Conservation (phyloP, 306 rosid genomes). For the Aeschynomene evenia region DNA sequence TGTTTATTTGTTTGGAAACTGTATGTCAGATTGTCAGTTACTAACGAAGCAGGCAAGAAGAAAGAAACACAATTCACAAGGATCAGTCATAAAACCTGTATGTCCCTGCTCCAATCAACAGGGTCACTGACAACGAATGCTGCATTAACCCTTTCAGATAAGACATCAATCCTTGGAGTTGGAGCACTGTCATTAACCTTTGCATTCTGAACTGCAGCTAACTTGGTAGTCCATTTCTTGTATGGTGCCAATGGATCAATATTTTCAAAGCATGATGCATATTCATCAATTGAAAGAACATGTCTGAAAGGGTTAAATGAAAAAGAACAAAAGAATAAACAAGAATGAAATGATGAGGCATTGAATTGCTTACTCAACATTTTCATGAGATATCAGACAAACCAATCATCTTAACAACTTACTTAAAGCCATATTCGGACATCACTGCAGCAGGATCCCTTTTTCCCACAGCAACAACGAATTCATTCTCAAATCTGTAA, state of each 20-base stretch:
- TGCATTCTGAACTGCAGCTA: slow-evolving; percentile 32
- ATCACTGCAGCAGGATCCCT: slow-evolving; percentile 92
- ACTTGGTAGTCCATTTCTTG: slow-evolving; percentile 70
- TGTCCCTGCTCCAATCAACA: slow-evolving; percentile 96
- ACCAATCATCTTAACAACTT: slow-evolving; percentile 34
- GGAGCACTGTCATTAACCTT: slow-evolving; percentile 28
- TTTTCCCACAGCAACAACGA: slow-evolving; percentile 85
- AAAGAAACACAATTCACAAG: neutral
- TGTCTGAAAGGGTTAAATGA: slow-evolving; percentile 71
- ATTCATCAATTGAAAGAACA: slow-evolving; percentile 81
- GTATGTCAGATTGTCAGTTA: slow-evolving; percentile 46
- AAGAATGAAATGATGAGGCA: slow-evolving; percentile 12
- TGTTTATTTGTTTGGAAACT: slow-evolving; percentile 23
- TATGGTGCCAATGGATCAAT: slow-evolving; percentile 82
- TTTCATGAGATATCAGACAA: neutral
- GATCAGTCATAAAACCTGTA: slow-evolving; percentile 56
- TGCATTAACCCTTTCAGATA: slow-evolving; percentile 72
- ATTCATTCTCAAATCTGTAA: slow-evolving; percentile 70
- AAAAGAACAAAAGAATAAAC: slow-evolving; percentile 9
- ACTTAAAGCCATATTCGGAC: slow-evolving; percentile 88
- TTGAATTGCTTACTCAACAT: slow-evolving; percentile 16
- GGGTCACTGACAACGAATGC: slow-evolving; percentile 84
- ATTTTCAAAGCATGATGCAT: slow-evolving; percentile 72
- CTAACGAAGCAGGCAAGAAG: neutral
- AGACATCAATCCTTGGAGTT: slow-evolving; percentile 41